A percentile compares a stretch with the other conserved stretches of the same genome.
phyloP scores from a whole-genome alignment of 495 filamentous ascomycete genomes.

The Hapsidospora chrysogenum region DNA sequence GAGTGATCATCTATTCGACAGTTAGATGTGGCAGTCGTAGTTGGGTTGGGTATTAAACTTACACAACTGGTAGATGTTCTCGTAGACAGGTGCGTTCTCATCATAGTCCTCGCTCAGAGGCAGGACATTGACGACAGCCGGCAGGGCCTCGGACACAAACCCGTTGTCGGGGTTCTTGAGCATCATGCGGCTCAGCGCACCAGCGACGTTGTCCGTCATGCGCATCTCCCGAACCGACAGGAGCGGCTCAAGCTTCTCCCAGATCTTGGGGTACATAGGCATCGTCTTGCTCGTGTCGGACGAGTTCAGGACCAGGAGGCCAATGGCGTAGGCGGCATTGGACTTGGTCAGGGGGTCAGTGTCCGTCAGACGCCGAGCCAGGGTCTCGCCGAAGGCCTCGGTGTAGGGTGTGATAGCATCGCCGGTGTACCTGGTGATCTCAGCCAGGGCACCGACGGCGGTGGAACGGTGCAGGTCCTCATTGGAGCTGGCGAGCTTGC shows the following conservation, averaged over 20 bases:
- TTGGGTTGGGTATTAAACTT: constrained; percentile 18
- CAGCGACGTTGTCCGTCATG: constrained; percentile 83
- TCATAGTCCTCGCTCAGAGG: constrained; percentile 90
- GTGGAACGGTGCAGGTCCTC: constrained; percentile 77
- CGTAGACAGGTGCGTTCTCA: constrained; percentile 86
- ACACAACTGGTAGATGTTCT: constrained; percentile 78
- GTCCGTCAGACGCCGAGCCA: constrained; percentile 75
- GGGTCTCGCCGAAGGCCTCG: constrained; percentile 52
- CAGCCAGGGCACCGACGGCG: constrained; percentile 79
- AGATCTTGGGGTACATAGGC: constrained; percentile 56
- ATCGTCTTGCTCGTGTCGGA: constrained; percentile 53
- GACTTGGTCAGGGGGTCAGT: constrained; percentile 86
- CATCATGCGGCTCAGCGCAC: constrained; percentile 87
- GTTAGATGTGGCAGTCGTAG: constrained; percentile 11
- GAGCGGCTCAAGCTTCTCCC: constrained; percentile 69
- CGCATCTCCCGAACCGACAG: constrained; percentile 58
- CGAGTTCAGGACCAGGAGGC: constrained; percentile 67
- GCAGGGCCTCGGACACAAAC: constrained; percentile 65
- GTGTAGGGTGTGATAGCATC: constrained; percentile 63
- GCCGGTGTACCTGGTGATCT: constrained; percentile 80
- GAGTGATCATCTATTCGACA: constrained; percentile 43
- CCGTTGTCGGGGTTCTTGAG: constrained; percentile 62
- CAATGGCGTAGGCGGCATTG: constrained; percentile 82
- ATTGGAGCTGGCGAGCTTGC: constrained; percentile 71
- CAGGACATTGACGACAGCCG: constrained; percentile 58